Percentiles rank a stretch among this genome's conserved stretches.
Conservation (phyloP, 495 filamentous ascomycete genomes). For the Ramalina intermedia region DNA sequence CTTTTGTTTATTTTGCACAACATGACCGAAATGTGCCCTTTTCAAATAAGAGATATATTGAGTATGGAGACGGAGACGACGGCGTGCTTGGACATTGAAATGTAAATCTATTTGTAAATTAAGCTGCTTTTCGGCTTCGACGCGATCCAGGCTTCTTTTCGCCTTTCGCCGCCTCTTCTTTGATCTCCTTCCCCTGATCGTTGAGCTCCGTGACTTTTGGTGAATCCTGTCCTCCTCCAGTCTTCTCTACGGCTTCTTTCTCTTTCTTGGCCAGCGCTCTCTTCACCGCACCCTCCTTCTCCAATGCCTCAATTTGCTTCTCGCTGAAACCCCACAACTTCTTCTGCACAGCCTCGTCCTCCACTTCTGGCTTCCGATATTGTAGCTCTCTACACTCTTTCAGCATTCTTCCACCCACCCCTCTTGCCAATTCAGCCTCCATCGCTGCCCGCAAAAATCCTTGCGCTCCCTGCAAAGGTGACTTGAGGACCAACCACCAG, state of each 20-base stretch:
- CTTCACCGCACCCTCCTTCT: conserved; percentile 62
- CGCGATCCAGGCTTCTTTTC: conserved; percentile 28
- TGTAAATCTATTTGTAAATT: neutral
- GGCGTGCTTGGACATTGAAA: neutral
- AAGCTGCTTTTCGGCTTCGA: conserved; percentile 27
- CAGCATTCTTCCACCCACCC: conserved; percentile 49
- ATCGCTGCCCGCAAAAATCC: conserved; percentile 73
- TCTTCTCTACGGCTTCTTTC: conserved; percentile 31
- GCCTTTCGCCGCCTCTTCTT: conserved; percentile 2
- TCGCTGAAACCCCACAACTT: conserved; percentile 81
- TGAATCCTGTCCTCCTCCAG: conserved; percentile 12
- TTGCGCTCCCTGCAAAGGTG: conserved; percentile 66
- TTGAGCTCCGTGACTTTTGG: neutral
- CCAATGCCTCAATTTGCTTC: conserved; percentile 63
- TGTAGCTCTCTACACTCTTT: conserved; percentile 77
- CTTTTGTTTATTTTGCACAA: too few relatives aligned
- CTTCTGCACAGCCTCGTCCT: conserved; percentile 63
- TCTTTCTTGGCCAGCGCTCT: conserved; percentile 57
- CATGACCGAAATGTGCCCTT: too few relatives aligned
- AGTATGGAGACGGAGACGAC: too few relatives aligned
- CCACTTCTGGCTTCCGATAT: conserved; percentile 56
- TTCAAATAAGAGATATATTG: too few relatives aligned
- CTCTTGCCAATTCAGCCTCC: conserved; percentile 53
- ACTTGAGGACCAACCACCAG: conserved; percentile 82
- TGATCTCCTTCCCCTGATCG: neutral